phyloP scores from a whole-genome alignment of 495 filamentous ascomycete genomes.

The Penicillium cinerascens region DNA sequence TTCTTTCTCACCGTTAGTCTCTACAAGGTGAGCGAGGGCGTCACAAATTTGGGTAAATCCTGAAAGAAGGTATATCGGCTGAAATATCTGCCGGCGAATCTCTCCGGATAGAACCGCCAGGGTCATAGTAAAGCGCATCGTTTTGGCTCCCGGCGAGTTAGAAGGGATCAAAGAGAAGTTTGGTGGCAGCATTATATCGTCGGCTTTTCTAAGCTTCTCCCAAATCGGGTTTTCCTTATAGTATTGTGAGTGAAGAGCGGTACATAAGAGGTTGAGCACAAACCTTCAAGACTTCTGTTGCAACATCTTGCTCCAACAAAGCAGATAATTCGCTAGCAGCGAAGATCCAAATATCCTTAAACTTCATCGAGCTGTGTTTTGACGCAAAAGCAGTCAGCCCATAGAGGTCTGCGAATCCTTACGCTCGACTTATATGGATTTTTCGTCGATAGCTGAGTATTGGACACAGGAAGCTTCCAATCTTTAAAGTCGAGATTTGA shows the following conservation, averaged over 20 bases:
- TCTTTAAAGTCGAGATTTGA: background rate
- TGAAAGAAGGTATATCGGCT: slow-evolving; percentile 11
- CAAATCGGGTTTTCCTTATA: slow-evolving; percentile 3
- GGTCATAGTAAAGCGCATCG: slow-evolving; percentile 16
- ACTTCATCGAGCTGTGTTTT: background rate
- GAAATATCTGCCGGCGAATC: slow-evolving; percentile 15
- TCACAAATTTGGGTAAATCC: slow-evolving; percentile 8
- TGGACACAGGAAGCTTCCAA: slow-evolving; percentile 9
- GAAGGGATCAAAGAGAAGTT: slow-evolving; percentile 6
- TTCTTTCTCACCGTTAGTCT: slow-evolving; percentile 15
- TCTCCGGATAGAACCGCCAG: slow-evolving; percentile 17
- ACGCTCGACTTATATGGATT: slow-evolving; percentile 11
- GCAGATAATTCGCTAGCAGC: slow-evolving; percentile 7
- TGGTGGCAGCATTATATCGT: background rate
- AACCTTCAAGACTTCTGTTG: slow-evolving; percentile 9
- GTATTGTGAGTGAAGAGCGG: background rate
- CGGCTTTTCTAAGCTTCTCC: slow-evolving; percentile 5
- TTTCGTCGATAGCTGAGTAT: slow-evolving; percentile 7
- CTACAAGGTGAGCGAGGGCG: slow-evolving; percentile 9
- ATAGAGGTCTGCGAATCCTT: background rate
- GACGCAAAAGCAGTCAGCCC: background rate
- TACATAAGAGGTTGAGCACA: background rate
- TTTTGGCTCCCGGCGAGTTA: slow-evolving; percentile 17
- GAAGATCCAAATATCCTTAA: slow-evolving; percentile 6
- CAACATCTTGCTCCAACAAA: slow-evolving; percentile 10